A percentile compares a stretch with the other conserved stretches of the same genome.
Conservation (phyloP, 2,329 filamentous ascomycete genomes). For the Trichoderma afroharzianum region DNA sequence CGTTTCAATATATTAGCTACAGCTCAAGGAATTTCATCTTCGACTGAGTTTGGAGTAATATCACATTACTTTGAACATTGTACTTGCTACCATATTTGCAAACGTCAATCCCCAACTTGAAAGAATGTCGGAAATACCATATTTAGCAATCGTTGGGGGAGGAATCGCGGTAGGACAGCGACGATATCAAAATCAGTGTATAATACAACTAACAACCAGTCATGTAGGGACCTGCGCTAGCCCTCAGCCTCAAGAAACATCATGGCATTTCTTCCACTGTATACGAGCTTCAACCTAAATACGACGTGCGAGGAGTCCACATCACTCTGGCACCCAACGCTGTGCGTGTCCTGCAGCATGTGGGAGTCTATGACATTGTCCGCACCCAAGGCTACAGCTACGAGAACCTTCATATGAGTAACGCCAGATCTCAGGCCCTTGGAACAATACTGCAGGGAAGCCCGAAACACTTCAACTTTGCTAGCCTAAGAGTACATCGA, state of each 20-base stretch:
- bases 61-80: not conserved
- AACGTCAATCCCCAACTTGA: not conserved
- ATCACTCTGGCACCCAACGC: not conserved
- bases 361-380: not conserved
- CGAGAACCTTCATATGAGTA: not conserved
- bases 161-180: not conserved
- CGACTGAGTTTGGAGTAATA: not conserved
- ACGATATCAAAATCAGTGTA: not conserved
- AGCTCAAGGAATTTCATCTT: not conserved
- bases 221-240: not conserved
- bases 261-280: not conserved
- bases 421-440: not conserved
- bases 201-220: not conserved
- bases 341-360: not conserved
- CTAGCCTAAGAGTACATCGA: not conserved
- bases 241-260: not conserved
- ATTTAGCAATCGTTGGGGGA: not conserved
- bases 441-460: not conserved
- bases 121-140: not conserved
- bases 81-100: not conserved
- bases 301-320: not conserved
- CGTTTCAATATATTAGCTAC: not conserved
- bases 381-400: not conserved
- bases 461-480: not conserved
- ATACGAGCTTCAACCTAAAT: not conserved